Evolutionary conservation across 768 basidiomycete species (phyloP).

Genomic region (Floccularia luteovirens): DNA sequence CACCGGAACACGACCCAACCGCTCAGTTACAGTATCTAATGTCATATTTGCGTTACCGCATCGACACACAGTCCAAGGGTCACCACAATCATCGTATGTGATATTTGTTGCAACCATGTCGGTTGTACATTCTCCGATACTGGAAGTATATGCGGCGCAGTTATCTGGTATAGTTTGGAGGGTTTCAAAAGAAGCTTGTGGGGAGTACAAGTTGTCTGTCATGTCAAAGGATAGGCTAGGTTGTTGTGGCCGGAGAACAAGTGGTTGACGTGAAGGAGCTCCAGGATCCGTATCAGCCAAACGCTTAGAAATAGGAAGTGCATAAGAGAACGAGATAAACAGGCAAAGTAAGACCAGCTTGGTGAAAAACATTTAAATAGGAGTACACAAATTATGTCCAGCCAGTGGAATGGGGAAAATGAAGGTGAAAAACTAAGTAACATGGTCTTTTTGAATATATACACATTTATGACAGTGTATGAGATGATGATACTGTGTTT

Average conservation of each 20-base stretch:
- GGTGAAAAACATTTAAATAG: too few relatives aligned
- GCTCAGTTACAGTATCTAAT: conserved; percentile 15
- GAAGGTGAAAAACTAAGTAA: too few relatives aligned
- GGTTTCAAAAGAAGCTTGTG: conserved; percentile 6
- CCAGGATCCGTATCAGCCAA: background rate
- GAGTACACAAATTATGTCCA: too few relatives aligned
- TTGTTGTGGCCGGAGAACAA: conserved; percentile 11
- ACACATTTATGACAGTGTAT: too few relatives aligned
- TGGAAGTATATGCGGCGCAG: conserved; percentile 10
- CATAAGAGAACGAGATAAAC: too few relatives aligned
- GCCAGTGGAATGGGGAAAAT: too few relatives aligned
- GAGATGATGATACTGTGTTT: too few relatives aligned
- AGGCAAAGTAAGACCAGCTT: too few relatives aligned
- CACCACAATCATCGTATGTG: conserved; percentile 18
- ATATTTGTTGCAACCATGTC: conserved; percentile 15
- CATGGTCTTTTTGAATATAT: too few relatives aligned
- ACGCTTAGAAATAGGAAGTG: background rate
- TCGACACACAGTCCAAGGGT: conserved; percentile 17
- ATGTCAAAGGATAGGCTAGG: conserved; percentile 12
- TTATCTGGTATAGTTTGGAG: conserved; percentile 9
- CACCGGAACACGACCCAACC: conserved; percentile 19
- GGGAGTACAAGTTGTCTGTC: conserved; percentile 6
- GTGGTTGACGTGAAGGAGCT: background rate
- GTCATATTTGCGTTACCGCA: conserved; percentile 18
- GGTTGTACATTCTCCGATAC: conserved; percentile 12